Evolutionary conservation across 2,329 filamentous ascomycete species (phyloP), one percentile per base, ranked within the genome.

Genomic region (Aquanectria penicillioides): DNA sequence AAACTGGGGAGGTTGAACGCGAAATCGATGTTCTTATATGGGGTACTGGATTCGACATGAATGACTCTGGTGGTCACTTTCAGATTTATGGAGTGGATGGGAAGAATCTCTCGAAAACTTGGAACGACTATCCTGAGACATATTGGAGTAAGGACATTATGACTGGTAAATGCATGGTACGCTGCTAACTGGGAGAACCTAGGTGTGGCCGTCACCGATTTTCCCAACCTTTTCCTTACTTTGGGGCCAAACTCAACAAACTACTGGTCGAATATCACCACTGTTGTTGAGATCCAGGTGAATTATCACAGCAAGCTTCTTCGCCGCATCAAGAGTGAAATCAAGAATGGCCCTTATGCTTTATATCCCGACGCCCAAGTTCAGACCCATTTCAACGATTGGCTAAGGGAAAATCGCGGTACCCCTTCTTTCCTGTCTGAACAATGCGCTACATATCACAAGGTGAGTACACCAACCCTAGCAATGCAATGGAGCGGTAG

Each of bases 21-120:
- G 28, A 52, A 29, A 34, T 52, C 13, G 48, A 52, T 15, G 48
- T 52, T 13, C 28, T 52, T 22, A 37, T 53, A 18, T 53, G 50
- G 50, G 50, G 50, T 9, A 53, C 50, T 20, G 50, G 50, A 13
- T 53, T 53, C 12, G 50, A 53, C 15, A 53, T 44, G 50, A 46
- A 53, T 9, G 22, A 53, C 29, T 53, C 29, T 3, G 38, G 50
- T 17, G 50, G 50, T 9, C 50, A 38, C 28, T 53, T 53, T 29
- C 38, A 46, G 15, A 38, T 53, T 10, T 36, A 53, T 29, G 50
- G 50, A 13, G 15, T 20, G n/a, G 22, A 20, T 37, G 40, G 31
- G 3, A 38, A 26, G 38, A 44, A 46, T 17, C 38, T 53, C 20
- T 53, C 50, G 10, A 15, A 53, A n/a, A 43, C 38, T 15, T 53